Evolutionary conservation across 768 basidiomycete species (phyloP).

Genomic region (Trametes coccinea): DNA sequence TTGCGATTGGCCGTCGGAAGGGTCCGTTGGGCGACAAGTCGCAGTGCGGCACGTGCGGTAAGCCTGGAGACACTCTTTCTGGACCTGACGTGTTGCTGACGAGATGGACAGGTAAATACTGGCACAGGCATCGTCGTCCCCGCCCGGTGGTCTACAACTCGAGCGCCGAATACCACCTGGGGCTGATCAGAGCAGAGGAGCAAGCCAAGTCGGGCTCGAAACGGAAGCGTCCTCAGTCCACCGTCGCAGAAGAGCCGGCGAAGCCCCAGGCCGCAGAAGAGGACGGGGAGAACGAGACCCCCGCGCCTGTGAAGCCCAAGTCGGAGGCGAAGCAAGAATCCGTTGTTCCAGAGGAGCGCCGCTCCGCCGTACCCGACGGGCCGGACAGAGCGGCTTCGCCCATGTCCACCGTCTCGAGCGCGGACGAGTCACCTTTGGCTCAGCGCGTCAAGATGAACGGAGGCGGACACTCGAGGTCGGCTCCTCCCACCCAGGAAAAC

Average conservation of each 20-base stretch:
- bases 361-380: slow-evolving; percentile 34
- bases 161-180: slow-evolving; percentile 68
- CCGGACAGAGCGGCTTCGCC: slow-evolving; percentile 65
- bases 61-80: slow-evolving; percentile 38
- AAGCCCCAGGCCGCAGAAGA: slow-evolving; percentile 32
- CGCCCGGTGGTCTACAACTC: slow-evolving; percentile 80
- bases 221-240: slow-evolving; percentile 57
- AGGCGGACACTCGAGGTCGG: slow-evolving; percentile 36
- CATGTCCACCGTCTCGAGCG: slow-evolving; percentile 71
- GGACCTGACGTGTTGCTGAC: slow-evolving; percentile 1
- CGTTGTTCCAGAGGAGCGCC: slow-evolving; percentile 31
- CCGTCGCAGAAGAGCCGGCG: slow-evolving; percentile 42
- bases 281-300: slow-evolving; percentile 52
- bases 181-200: slow-evolving; percentile 57
- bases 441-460: slow-evolving; percentile 66
- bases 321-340: slow-evolving; percentile 15
- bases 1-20: slow-evolving; percentile 84
- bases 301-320: slow-evolving; percentile 42
- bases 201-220: slow-evolving; percentile 52
- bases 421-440: slow-evolving; percentile 73
- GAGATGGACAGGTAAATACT: slow-evolving; percentile 70
- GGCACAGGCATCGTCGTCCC: slow-evolving; percentile 82
- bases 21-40: slow-evolving; percentile 89
- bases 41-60: slow-evolving; percentile 92
- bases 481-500: slow-evolving; percentile 25